A percentile compares a stretch with the other conserved stretches of the same genome.
phyloP scores from a whole-genome alignment of 2,329 filamentous ascomycete genomes.

The Eutypella sp. region DNA sequence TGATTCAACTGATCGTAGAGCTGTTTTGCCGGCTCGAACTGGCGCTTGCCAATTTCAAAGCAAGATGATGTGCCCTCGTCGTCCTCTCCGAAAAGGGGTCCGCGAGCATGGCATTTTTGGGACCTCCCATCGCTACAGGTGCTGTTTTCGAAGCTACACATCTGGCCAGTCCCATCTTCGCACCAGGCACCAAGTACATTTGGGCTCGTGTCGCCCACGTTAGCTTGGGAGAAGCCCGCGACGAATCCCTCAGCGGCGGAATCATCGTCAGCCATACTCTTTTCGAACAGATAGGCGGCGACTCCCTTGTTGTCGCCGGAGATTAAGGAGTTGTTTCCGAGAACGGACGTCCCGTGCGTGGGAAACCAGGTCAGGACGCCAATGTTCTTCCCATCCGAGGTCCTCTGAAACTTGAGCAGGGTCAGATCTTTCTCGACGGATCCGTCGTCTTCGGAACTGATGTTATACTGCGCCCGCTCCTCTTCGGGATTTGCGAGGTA shows the following conservation, averaged over 20 bases:
- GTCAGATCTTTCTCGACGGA: conserved; percentile 70
- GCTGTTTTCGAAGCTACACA: conserved; percentile 75
- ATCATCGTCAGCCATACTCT: conserved; percentile 51
- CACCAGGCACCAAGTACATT: conserved; percentile 87
- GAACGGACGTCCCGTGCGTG: conserved; percentile 85
- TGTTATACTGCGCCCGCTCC: conserved; percentile 66
- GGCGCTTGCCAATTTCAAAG: conserved; percentile 71
- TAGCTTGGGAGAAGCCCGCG: conserved; percentile 88
- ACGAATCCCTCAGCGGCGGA: conserved; percentile 66
- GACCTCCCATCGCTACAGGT: conserved; percentile 70
- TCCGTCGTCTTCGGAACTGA: conserved; percentile 46
- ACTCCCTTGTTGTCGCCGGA: conserved; percentile 97
- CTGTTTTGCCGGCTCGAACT: conserved; percentile 44
- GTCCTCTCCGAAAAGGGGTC: conserved; percentile 61
- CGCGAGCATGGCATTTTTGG: conserved; percentile 68
- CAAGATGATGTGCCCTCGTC: conserved; percentile 71
- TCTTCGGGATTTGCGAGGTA: conserved; percentile 79
- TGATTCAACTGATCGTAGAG: conserved; percentile 49
- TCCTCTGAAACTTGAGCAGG: conserved; percentile 70
- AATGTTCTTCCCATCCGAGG: conserved; percentile 69
- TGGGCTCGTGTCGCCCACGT: conserved; percentile 84
- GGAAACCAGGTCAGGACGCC: conserved; percentile 88
- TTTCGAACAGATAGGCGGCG: conserved; percentile 79
- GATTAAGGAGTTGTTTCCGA: conserved; percentile 86
- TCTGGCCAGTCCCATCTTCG: conserved; percentile 71